These are phyloP conservation scores for Phytophthora litchii DNA, from an alignment of 352 stramenopile species.

Conservation along the genomic window DNA sequence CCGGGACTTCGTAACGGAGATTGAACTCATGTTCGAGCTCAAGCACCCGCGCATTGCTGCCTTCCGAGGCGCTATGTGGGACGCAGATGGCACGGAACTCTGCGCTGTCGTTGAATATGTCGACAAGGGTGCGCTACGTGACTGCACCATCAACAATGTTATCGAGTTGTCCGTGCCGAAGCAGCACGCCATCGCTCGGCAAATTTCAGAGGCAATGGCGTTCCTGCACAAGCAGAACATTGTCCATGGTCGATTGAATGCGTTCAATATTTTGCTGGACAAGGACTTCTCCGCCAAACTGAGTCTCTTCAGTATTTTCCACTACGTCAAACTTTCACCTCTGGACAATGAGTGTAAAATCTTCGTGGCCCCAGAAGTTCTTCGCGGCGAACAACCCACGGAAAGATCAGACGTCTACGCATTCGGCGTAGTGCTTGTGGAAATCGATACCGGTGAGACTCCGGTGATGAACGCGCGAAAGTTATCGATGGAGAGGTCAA, in stretches of 20 bases:
- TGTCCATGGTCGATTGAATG: slow-evolving; percentile 75
- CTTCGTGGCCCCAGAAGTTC: slow-evolving; percentile 74
- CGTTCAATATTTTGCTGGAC: slow-evolving; percentile 83
- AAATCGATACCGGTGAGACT: slow-evolving; percentile 75
- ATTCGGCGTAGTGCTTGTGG: slow-evolving; percentile 80
- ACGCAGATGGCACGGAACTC: slow-evolving; percentile 69
- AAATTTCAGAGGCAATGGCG: slow-evolving; percentile 69
- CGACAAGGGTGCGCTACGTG: slow-evolving; percentile 63
- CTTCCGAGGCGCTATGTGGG: slow-evolving; percentile 80
- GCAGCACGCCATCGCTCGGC: slow-evolving; percentile 69
- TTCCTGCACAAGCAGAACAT: slow-evolving; percentile 77
- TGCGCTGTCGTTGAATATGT: slow-evolving; percentile 79
- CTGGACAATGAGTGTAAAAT: slow-evolving; percentile 69
- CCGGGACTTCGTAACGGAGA: slow-evolving; percentile 82
- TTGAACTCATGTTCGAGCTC: slow-evolving; percentile 77
- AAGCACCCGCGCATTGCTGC: slow-evolving; percentile 69
- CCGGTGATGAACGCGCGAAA: slow-evolving; percentile 65
- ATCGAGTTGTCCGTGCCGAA: slow-evolving; percentile 58
- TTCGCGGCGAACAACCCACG: slow-evolving; percentile 70
- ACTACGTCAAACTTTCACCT: slow-evolving; percentile 77
- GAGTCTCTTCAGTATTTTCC: slow-evolving; percentile 79
- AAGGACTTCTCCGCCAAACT: slow-evolving; percentile 69
- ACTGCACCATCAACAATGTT: slow-evolving; percentile 48
- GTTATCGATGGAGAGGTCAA: slow-evolving; percentile 39
- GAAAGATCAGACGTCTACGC: slow-evolving; percentile 79